Conservation (phyloP, 129 eudicot species). For the Cynara cardunculus region DNA sequence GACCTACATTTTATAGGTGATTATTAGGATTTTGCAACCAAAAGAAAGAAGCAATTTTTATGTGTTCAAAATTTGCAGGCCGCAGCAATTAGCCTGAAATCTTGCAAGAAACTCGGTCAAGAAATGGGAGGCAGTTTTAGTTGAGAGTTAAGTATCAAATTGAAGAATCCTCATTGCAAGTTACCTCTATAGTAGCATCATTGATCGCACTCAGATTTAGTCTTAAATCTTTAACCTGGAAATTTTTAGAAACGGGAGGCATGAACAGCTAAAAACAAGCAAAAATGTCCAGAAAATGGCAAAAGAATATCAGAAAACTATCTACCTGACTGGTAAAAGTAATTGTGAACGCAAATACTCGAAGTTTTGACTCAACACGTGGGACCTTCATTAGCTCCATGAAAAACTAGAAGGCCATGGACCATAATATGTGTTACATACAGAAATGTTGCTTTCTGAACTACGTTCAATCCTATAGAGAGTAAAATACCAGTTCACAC, state of each 20-base stretch:
- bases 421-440: conserved; percentile 17
- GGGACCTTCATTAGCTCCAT: conserved; percentile 99
- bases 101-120: background rate
- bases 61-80: background rate
- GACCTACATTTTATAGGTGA: conserved; percentile 40
- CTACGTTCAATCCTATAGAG: background rate
- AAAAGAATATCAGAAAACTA: background rate
- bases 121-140: background rate
- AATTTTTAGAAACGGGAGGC: background rate
- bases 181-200: conserved; percentile 89
- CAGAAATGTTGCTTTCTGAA: conserved; percentile 5
- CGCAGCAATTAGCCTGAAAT: background rate
- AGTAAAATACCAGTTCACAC: conserved; percentile 79
- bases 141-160: background rate
- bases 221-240: conserved; percentile 74
- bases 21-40: background rate
- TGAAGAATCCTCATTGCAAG: background rate
- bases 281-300: conserved; percentile 4
- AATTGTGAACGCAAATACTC: conserved; percentile 90
- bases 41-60: background rate
- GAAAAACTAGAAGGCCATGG: conserved; percentile 67
- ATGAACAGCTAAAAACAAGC: conserved; percentile 17
- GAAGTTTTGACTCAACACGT: conserved; percentile 87
- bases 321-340: conserved; percentile 79
- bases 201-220: conserved; percentile 63